Conservation (phyloP, 345 rosid species). For the Mallotus nudiflorus region DNA sequence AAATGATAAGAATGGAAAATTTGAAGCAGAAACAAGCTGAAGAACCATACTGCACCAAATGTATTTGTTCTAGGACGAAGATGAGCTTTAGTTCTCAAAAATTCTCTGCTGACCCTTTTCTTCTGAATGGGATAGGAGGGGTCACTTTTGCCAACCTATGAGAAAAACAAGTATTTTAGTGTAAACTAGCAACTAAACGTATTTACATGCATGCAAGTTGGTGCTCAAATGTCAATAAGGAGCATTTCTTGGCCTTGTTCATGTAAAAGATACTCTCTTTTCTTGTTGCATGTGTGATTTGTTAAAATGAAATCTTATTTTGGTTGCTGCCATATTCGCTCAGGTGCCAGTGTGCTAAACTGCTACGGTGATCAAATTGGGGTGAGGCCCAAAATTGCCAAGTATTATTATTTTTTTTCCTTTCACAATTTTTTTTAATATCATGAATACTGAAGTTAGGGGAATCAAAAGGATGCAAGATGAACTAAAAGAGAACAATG, state of each 20-base stretch:
- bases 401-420: neutral
- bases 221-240: neutral
- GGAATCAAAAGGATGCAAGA: no score
- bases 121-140: constrained; percentile 92
- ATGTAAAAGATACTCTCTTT: neutral
- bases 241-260: neutral
- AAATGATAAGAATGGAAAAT: constrained; percentile 6
- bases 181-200: constrained; percentile 1
- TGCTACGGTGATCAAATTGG: neutral
- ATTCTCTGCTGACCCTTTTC: constrained; percentile 90
- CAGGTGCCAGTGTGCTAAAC: neutral
- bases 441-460: neutral
- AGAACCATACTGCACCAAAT: constrained; percentile 76
- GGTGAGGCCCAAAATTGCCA: neutral
- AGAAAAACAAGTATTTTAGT: constrained; percentile 1
- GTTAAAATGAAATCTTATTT: neutral
- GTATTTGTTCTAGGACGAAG: constrained; percentile 96
- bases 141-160: constrained; percentile 86
- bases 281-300: neutral
- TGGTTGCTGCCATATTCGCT: neutral
- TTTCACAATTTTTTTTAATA: neutral
- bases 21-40: constrained; percentile 2
- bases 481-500: no score
- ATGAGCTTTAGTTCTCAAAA: constrained; percentile 95
- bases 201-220: neutral